Percentiles rank a stretch among this genome's conserved stretches.
Evolutionary conservation across 192 early-diverging fungal genomes (phyloP).

Genomic region (Podila horticola): DNA sequence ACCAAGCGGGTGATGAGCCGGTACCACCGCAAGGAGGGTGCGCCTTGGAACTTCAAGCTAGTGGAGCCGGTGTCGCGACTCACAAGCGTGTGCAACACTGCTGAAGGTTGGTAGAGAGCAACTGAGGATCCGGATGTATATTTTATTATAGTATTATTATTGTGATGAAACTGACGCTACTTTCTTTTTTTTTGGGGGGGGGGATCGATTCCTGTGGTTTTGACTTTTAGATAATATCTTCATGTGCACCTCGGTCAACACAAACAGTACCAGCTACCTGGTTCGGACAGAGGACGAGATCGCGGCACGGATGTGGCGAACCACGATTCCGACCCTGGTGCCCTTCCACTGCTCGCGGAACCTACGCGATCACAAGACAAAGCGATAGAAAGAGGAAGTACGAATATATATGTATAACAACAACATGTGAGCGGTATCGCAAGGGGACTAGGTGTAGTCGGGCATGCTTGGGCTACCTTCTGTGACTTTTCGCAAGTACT

Average conservation of each 20-base stretch:
- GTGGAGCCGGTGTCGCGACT: constrained; percentile 42
- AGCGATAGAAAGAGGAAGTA: background rate
- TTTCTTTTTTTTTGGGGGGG: constrained; percentile 1
- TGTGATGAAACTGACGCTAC: background rate
- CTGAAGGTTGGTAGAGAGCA: constrained; percentile 22
- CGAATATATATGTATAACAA: background rate
- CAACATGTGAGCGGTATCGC: no score
- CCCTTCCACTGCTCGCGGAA: constrained; percentile 49
- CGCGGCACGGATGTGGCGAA: constrained; percentile 45
- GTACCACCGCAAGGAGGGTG: constrained; percentile 44
- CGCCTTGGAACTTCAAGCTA: constrained; percentile 46
- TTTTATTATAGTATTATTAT: no score
- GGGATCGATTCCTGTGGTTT: background rate
- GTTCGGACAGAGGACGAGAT: constrained; percentile 41
- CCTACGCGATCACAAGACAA: constrained; percentile 5
- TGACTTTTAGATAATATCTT: constrained; percentile 39
- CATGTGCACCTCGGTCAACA: constrained; percentile 38
- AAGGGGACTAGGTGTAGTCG: no score
- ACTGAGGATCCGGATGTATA: no score
- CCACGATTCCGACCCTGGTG: constrained; percentile 39
- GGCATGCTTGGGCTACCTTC: no score
- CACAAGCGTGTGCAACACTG: constrained; percentile 37
- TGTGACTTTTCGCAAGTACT: no score
- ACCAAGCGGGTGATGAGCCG: constrained; percentile 49
- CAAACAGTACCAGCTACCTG: constrained; percentile 38